Evolutionary conservation across 805 yeast genomes (phyloP).

Genomic region (Myxozyma neglecta): DNA sequence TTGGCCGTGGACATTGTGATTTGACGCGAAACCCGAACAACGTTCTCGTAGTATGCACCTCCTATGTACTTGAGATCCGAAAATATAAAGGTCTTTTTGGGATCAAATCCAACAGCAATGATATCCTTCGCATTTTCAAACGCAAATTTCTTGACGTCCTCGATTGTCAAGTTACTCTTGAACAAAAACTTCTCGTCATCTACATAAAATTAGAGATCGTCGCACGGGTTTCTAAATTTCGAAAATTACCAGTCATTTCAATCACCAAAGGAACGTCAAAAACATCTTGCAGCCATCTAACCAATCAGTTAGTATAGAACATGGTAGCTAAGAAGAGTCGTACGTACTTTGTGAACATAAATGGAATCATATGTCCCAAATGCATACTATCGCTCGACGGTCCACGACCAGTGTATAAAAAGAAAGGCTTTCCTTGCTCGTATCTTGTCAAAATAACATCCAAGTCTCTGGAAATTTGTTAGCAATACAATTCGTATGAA

Average conservation of each 20-base stretch:
- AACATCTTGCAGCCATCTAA: conserved; percentile 88
- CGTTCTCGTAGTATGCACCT: conserved; percentile 89
- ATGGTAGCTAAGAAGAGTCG: not conserved
- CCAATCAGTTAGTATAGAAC: not conserved
- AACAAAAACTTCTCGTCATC: conserved; percentile 97
- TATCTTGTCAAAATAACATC: conserved; percentile 76
- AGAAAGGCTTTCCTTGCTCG: conserved; percentile 93
- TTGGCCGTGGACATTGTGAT: conserved; percentile 96
- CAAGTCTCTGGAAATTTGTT: conserved; percentile 36
- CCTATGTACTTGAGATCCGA: conserved; percentile 92
- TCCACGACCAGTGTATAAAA: conserved; percentile 95
- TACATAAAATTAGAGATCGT: conserved; percentile 49
- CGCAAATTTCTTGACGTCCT: conserved; percentile 80
- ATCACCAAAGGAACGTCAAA: conserved; percentile 94
- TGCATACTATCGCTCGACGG: conserved; percentile 95
- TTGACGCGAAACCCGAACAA: conserved; percentile 87
- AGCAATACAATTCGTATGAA: not conserved
- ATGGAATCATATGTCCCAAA: conserved; percentile 95
- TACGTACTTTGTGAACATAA: conserved; percentile 71
- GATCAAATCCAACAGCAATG: conserved; percentile 90
- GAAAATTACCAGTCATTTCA: conserved; percentile 48
- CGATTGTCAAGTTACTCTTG: conserved; percentile 84
- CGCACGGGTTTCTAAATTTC: not conserved
- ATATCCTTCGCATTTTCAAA: conserved; percentile 87
- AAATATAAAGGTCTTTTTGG: conserved; percentile 91